Conservation (phyloP, 768 basidiomycete species). For the Cyathus striatus region DNA sequence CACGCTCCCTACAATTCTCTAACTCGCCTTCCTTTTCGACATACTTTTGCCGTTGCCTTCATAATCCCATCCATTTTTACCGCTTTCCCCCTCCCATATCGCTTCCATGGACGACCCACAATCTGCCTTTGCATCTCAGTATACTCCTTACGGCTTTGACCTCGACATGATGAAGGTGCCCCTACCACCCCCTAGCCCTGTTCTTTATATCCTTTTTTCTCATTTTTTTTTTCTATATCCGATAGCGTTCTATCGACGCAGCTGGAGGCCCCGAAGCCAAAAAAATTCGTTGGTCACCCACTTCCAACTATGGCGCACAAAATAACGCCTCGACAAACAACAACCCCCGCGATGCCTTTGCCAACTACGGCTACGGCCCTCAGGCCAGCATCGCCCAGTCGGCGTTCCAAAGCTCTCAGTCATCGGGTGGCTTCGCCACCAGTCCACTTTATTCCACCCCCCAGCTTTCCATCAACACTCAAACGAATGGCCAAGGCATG, state of each 20-base stretch:
- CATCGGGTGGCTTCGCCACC: slow-evolving; percentile 39
- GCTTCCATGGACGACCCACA: slow-evolving; percentile 74
- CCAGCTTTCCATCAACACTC: slow-evolving; percentile 63
- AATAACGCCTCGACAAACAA: slow-evolving; percentile 26
- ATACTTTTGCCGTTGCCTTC: slow-evolving; percentile 48
- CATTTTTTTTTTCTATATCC: too few species aligned
- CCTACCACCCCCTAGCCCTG: too few species aligned
- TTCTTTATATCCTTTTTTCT: slow-evolving; percentile 4
- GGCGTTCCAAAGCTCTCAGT: slow-evolving; percentile 44
- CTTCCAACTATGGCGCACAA: slow-evolving; percentile 39
- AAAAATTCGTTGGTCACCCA: slow-evolving; percentile 88
- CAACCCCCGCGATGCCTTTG: slow-evolving; percentile 59
- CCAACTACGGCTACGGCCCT: slow-evolving; percentile 84
- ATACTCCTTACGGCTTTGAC: slow-evolving; percentile 70
- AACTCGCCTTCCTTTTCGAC: slow-evolving; percentile 39
- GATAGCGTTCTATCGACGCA: slow-evolving; percentile 88
- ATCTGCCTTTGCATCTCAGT: too few species aligned
- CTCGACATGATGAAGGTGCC: slow-evolving; percentile 96
- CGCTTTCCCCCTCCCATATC: slow-evolving; percentile 26
- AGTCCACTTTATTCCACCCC: slow-evolving; percentile 73
- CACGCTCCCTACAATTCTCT: slow-evolving; percentile 47
- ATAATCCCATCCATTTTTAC: slow-evolving; percentile 42
- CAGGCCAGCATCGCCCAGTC: slow-evolving; percentile 60
- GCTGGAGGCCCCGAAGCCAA: slow-evolving; percentile 80
- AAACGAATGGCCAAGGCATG: slow-evolving; percentile 46